Conservation (phyloP, 768 basidiomycete species). For the Rickenella mellea region DNA sequence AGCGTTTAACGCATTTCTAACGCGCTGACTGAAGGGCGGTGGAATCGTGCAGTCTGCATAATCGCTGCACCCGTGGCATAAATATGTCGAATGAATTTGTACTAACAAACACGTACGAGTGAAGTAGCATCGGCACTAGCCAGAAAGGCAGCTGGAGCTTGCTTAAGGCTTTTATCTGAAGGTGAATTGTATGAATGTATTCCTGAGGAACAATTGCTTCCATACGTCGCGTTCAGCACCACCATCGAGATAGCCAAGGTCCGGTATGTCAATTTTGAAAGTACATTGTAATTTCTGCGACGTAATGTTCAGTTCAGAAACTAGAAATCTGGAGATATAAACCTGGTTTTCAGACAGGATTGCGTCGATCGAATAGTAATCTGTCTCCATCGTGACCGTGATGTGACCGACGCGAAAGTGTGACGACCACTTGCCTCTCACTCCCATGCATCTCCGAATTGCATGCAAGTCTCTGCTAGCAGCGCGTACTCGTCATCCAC, state of each 20-base stretch:
- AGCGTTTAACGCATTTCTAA: constrained; percentile 81
- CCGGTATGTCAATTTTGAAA: constrained; percentile 76
- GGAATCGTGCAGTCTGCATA: constrained; percentile 89
- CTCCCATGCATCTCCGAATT: no score
- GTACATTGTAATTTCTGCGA: constrained; percentile 86
- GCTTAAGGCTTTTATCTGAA: constrained; percentile 64
- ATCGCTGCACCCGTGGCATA: constrained; percentile 36
- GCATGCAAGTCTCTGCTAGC: no score
- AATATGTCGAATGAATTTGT: neutral
- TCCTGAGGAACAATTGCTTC: constrained; percentile 3
- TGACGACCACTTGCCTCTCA: no score
- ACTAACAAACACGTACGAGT: constrained; percentile 41
- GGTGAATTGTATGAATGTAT: constrained; percentile 4
- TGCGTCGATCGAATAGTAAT: constrained; percentile 87
- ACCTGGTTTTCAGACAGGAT: constrained; percentile 91
- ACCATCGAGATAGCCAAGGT: constrained; percentile 85
- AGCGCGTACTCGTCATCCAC: no score
- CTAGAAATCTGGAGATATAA: constrained; percentile 5
- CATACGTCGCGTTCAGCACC: constrained; percentile 77
- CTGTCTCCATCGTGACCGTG: constrained; percentile 58
- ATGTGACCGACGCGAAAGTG: no score
- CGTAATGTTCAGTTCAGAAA: neutral
- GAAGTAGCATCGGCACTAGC: constrained; percentile 81
- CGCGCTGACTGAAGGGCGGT: constrained; percentile 61
- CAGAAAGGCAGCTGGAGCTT: constrained; percentile 85